Conservation (phyloP, 176 grass and related monocot genomes). For the Chrysopogon serrulatus region DNA sequence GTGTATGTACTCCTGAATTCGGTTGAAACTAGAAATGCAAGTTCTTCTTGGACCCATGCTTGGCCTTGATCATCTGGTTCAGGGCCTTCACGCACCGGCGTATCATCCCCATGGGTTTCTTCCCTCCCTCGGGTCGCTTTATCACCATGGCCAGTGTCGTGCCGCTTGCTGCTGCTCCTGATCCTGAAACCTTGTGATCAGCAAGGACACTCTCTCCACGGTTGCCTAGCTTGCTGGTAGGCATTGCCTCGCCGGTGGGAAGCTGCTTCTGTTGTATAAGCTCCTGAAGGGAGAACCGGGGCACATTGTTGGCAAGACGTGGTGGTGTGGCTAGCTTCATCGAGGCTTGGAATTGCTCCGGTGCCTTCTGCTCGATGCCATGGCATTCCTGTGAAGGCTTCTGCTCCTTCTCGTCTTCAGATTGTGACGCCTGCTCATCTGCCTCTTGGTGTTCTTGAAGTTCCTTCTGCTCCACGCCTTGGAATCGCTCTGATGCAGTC, state of each 20-base stretch:
- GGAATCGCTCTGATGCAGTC: background rate
- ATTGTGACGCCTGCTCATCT: constrained; percentile 1
- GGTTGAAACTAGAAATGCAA: constrained; percentile 19
- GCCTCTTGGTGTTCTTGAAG: background rate
- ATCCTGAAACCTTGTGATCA: constrained; percentile 1
- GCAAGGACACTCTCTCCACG: background rate
- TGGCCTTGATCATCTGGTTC: constrained; percentile 75
- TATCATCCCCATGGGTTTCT: constrained; percentile 46
- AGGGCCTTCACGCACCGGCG: constrained; percentile 67
- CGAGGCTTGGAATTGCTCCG: background rate
- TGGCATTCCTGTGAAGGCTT: background rate
- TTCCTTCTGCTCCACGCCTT: constrained; percentile 9
- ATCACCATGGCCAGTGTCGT: constrained; percentile 38
- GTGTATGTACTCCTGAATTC: background rate
- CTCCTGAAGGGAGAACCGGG: constrained; percentile 63
- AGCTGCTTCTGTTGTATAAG: constrained; percentile 71
- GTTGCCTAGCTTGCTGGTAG: background rate
- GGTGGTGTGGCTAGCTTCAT: constrained; percentile 7
- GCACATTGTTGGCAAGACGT: background rate
- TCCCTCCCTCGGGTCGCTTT: constrained; percentile 36
- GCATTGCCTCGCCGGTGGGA: constrained; percentile 35
- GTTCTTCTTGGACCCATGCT: constrained; percentile 61
- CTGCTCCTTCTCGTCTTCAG: background rate
- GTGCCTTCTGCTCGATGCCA: constrained; percentile 1
- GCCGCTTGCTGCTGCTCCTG: constrained; percentile 5